phyloP scores from a whole-genome alignment of 1,284 basidiomycete species.

The Amylostereum areolatum region DNA sequence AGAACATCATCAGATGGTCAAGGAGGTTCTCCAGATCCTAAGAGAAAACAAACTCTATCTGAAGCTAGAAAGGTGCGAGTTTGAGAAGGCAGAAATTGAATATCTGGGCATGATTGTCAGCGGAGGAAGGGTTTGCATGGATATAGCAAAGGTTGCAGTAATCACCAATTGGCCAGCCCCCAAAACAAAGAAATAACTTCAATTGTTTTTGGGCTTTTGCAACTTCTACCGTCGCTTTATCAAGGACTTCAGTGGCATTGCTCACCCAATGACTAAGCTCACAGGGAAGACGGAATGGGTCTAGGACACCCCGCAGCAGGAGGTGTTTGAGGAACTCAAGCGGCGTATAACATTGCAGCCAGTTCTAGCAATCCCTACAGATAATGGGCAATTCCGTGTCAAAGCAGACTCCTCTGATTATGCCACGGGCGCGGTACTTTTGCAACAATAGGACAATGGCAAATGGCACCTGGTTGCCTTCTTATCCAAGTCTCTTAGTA shows the following conservation, averaged over 20 bases:
- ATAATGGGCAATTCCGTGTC: neutral
- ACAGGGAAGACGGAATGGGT: constrained; percentile 9
- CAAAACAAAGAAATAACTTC: constrained; percentile 16
- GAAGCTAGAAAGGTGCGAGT: constrained; percentile 34
- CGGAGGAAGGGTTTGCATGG: constrained; percentile 24
- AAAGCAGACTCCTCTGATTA: constrained; percentile 9
- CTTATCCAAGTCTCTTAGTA: constrained; percentile 8
- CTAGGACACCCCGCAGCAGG: neutral
- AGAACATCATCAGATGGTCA: too few species aligned
- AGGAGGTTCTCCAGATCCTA: constrained; percentile 28
- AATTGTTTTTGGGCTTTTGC: constrained; percentile 32
- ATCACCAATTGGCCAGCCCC: constrained; percentile 30
- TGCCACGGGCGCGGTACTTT: constrained; percentile 9
- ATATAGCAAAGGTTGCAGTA: constrained; percentile 25
- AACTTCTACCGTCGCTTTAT: constrained; percentile 38
- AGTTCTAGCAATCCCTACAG: neutral
- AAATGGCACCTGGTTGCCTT: constrained; percentile 10
- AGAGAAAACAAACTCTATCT: constrained; percentile 21
- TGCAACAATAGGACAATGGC: constrained; percentile 5
- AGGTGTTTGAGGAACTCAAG: neutral
- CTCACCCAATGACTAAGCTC: constrained; percentile 19
- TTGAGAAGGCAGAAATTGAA: constrained; percentile 21
- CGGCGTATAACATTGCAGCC: neutral
- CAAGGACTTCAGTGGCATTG: constrained; percentile 23
- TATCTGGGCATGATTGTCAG: constrained; percentile 33